phyloP scores from a whole-genome alignment of 208 protist species.

The Leishmania major region DNA sequence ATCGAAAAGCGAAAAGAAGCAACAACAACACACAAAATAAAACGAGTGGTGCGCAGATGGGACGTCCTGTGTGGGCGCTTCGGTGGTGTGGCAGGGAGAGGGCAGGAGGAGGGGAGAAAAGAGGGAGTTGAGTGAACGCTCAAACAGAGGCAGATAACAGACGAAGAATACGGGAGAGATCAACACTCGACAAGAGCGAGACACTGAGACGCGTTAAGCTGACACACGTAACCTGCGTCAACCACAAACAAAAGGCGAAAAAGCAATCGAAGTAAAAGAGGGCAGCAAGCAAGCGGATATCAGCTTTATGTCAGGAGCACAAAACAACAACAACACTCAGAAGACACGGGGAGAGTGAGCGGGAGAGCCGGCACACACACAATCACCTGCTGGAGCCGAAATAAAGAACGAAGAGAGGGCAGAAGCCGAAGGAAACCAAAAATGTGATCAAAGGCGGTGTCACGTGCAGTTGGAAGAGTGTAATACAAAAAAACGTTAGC shows the following conservation, averaged over 20 bases:
- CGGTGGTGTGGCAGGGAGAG: neutral
- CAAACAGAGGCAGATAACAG: neutral
- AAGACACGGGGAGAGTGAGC: neutral
- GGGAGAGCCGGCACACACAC: neutral
- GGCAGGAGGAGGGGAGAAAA: slow-evolving; percentile 4
- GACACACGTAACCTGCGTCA: neutral
- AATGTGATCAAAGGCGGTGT: neutral
- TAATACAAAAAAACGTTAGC: neutral
- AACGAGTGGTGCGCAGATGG: neutral
- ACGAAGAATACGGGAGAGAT: neutral
- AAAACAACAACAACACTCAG: neutral
- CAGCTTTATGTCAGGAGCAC: neutral
- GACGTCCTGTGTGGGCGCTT: neutral
- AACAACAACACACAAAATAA: neutral
- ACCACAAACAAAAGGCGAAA: neutral
- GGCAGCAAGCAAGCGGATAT: neutral
- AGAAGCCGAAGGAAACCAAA: neutral
- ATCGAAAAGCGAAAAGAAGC: neutral
- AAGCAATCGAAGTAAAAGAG: neutral
- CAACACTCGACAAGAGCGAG: neutral
- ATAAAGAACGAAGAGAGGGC: neutral
- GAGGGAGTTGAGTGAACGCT: neutral
- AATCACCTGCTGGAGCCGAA: neutral
- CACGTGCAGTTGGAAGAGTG: neutral
- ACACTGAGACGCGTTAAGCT: neutral